phyloP scores from a whole-genome alignment of 352 stramenopile genomes.

The Stephanocyclus meneghinianus region DNA sequence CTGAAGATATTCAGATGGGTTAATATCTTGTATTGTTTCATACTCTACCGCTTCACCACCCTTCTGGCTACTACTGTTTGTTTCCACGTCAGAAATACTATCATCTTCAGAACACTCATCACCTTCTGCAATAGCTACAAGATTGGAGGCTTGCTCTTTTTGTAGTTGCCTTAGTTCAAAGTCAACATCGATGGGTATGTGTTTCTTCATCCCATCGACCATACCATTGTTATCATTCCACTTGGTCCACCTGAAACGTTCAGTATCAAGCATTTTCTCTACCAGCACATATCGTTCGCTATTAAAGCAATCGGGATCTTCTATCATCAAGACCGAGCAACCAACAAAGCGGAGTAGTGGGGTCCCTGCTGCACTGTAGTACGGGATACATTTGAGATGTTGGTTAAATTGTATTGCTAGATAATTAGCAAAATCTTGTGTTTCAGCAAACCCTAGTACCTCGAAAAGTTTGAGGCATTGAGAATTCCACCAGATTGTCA shows the following conservation, averaged over 20 bases:
- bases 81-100: constrained; percentile 34
- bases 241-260: constrained; percentile 56
- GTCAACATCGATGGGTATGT: constrained; percentile 57
- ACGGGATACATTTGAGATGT: constrained; percentile 28
- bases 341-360: constrained; percentile 46
- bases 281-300: constrained; percentile 46
- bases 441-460: constrained; percentile 43
- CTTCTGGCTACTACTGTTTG: background rate
- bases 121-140: constrained; percentile 39
- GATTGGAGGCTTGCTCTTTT: constrained; percentile 4
- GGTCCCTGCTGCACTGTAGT: constrained; percentile 30
- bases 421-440: constrained; percentile 56
- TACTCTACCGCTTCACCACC: background rate
- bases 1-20: constrained; percentile 41
- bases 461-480: background rate
- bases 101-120: constrained; percentile 46
- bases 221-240: constrained; percentile 63
- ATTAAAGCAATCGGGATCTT: constrained; percentile 37
- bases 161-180: constrained; percentile 46
- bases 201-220: constrained; percentile 40
- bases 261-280: constrained; percentile 58
- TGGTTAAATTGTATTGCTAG: constrained; percentile 57
- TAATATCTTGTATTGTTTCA: constrained; percentile 2
- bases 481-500: background rate
- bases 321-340: constrained; percentile 56